These are phyloP conservation scores for Gossypium gossypioides DNA, from an alignment of 441 rosid species.

Conservation along the genomic window DNA sequence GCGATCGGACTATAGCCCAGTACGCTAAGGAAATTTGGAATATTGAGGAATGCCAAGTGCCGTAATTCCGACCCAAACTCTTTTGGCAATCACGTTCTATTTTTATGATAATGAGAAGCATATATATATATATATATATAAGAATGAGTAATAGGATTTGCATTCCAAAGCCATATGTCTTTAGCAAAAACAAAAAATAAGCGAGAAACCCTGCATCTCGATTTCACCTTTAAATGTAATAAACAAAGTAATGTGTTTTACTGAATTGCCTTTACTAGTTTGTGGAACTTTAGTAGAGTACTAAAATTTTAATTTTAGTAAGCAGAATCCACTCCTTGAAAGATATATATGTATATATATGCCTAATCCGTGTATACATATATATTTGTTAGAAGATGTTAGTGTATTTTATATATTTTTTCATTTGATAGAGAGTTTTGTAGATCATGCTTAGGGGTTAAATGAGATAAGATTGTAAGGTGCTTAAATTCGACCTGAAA, in stretches of 20 bases:
- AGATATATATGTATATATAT: not conserved
- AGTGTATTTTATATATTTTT: too few species aligned
- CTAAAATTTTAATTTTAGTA: too few species aligned
- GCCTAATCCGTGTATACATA: not conserved
- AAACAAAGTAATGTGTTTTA: too few species aligned
- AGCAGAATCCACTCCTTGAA: not conserved
- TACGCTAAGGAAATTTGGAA: slow-evolving; percentile 89
- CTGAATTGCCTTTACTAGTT: too few species aligned
- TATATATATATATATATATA: not conserved
- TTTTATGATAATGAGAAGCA: not conserved
- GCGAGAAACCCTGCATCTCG: not conserved
- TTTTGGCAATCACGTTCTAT: not conserved
- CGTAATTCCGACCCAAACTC: slow-evolving; percentile 23
- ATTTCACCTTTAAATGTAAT: not conserved
- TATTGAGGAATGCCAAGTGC: slow-evolving; percentile 59
- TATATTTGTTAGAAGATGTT: too few species aligned
- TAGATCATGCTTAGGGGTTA: too few species aligned
- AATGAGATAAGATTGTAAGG: too few species aligned
- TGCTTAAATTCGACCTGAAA: too few species aligned
- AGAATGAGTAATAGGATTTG: not conserved
- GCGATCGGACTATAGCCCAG: slow-evolving; percentile 75
- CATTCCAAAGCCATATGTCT: not conserved
- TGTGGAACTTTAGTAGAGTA: too few species aligned
- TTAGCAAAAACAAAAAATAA: not conserved
- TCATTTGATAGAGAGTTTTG: too few species aligned